A percentile compares a stretch with the other conserved stretches of the same genome.
Conservation (phyloP, 2,329 filamentous ascomycete species). For the Colletotrichum sp. region DNA sequence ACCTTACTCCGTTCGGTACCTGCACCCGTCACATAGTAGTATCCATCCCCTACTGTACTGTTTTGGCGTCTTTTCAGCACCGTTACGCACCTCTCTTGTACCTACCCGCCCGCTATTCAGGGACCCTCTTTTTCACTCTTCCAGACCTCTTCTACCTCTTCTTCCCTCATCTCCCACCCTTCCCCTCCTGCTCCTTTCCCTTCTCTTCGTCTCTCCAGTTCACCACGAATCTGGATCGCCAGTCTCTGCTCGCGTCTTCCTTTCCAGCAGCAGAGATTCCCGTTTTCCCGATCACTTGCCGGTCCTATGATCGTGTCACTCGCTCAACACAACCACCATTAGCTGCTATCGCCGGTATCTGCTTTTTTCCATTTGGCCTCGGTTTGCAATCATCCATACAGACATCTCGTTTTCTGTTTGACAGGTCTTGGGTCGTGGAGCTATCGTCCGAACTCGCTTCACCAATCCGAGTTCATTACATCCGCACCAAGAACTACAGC, state of each 20-base stretch:
- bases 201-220: constrained; percentile 6
- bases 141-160: constrained; percentile 19
- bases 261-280: constrained; percentile 9
- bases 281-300: constrained; percentile 19
- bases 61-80: not conserved
- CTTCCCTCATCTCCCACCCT: constrained; percentile 5
- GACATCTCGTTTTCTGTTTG: not conserved
- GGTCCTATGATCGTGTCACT: constrained; percentile 24
- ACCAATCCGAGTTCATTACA: not conserved
- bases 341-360: constrained; percentile 5
- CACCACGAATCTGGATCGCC: constrained; percentile 19
- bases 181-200: constrained; percentile 7
- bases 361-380: not conserved
- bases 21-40: not conserved
- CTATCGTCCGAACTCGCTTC: not conserved
- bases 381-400: not conserved
- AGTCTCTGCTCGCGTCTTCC: constrained; percentile 8
- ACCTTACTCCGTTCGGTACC: not conserved
- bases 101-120: not conserved
- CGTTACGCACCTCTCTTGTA: not conserved
- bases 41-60: not conserved
- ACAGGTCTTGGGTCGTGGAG: not conserved
- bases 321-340: constrained; percentile 12
- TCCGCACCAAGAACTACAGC: not conserved
- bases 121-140: constrained; percentile 8